A percentile compares a stretch with the other conserved stretches of the same genome.
These are phyloP conservation scores for Phoma sp. DNA, from an alignment of 2,329 filamentous ascomycete species.

Conservation along the genomic window DNA sequence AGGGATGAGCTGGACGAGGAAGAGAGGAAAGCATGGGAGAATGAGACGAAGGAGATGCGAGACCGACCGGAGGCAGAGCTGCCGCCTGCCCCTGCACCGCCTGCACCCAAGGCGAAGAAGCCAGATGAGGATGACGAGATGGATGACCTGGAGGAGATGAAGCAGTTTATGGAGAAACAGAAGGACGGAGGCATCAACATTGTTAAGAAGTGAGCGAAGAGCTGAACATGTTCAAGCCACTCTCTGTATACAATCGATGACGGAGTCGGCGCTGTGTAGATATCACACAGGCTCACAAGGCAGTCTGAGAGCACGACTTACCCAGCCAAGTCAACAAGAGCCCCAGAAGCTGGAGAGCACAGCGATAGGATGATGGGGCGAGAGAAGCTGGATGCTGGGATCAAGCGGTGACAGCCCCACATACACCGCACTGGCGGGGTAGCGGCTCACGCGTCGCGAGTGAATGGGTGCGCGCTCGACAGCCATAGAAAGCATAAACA, in stretches of 20 bases:
- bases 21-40: slow-evolving; percentile 77
- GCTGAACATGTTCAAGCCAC: background rate
- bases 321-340: no score
- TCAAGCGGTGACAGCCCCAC: slow-evolving; percentile 11
- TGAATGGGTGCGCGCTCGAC: slow-evolving; percentile 8
- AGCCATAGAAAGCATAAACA: slow-evolving; percentile 4
- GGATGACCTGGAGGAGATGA: slow-evolving; percentile 51
- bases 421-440: slow-evolving; percentile 16
- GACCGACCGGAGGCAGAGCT: slow-evolving; percentile 25
- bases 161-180: slow-evolving; percentile 45
- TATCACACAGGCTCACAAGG: no score
- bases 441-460: slow-evolving; percentile 19
- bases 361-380: no score
- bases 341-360: no score
- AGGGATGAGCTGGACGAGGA: slow-evolving; percentile 86
- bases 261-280: no score
- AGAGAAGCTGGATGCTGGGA: background rate
- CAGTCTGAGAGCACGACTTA: no score
- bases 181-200: slow-evolving; percentile 74
- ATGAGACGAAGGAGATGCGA: slow-evolving; percentile 66
- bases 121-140: slow-evolving; percentile 41
- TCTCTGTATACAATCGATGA: no score
- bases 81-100: background rate
- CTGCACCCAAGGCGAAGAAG: slow-evolving; percentile 6
- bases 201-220: slow-evolving; percentile 60